Conservation (phyloP, 1,284 basidiomycete species). For the Marasmius oreades region DNA sequence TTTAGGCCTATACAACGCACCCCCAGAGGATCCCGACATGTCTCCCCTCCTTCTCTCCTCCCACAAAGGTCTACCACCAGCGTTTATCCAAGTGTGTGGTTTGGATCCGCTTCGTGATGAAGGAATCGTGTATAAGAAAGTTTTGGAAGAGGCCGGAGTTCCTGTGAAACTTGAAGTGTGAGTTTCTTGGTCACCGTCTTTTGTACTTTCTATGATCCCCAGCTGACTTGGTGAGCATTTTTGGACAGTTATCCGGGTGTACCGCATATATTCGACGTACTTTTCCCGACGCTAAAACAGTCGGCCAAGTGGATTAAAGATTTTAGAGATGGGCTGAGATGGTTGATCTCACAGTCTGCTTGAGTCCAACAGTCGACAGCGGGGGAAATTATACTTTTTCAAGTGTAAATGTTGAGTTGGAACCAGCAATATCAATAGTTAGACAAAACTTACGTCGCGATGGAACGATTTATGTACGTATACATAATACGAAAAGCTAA, state of each 20-base stretch:
- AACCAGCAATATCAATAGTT: too few species aligned
- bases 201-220: too few species aligned
- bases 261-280: not conserved
- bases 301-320: too few species aligned
- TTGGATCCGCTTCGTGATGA: slow-evolving; percentile 15
- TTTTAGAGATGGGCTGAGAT: too few species aligned
- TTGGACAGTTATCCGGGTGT: not conserved
- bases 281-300: too few species aligned
- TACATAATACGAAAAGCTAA: too few species aligned
- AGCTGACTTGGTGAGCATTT: not conserved
- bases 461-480: too few species aligned
- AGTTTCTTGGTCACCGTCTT: not conserved
- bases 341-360: too few species aligned
- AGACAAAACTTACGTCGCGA: too few species aligned
- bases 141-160: slow-evolving; percentile 8
- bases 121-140: slow-evolving; percentile 10
- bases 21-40: slow-evolving; percentile 5
- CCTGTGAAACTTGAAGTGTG: slow-evolving; percentile 13
- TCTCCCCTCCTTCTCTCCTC: slow-evolving; percentile 6
- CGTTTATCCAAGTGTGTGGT: slow-evolving; percentile 12
- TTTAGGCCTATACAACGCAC: not conserved
- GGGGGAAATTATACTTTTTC: too few species aligned
- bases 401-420: too few species aligned
- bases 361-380: too few species aligned
- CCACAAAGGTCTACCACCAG: slow-evolving; percentile 11